A percentile compares a stretch with the other conserved stretches of the same genome.
These are phyloP conservation scores for Russula sp. DNA, from an alignment of 768 basidiomycete species.

Conservation along the genomic window DNA sequence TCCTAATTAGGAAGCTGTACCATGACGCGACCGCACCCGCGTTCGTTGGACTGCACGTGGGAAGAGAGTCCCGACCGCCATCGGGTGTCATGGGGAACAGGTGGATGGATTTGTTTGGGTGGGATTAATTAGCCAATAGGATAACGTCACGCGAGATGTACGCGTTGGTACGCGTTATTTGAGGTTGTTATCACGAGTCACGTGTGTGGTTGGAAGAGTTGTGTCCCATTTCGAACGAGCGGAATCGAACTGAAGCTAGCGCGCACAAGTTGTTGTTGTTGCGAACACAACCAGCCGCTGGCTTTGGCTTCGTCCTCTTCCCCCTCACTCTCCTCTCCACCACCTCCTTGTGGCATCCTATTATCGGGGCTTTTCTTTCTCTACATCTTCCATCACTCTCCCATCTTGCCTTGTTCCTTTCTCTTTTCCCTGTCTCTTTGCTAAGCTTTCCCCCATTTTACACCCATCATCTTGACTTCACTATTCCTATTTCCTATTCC, in stretches of 20 bases:
- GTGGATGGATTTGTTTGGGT: too few relatives aligned
- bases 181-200: constrained; percentile 27
- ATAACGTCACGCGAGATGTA: constrained; percentile 21
- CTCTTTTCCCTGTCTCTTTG: constrained; percentile 24
- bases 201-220: constrained; percentile 28
- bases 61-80: constrained; percentile 28
- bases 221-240: constrained; percentile 7
- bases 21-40: constrained; percentile 24
- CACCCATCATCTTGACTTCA: constrained; percentile 23
- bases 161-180: constrained; percentile 31
- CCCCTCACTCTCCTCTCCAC: constrained; percentile 9
- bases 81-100: too few relatives aligned
- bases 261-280: constrained; percentile 16
- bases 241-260: constrained; percentile 8
- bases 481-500: constrained; percentile 26
- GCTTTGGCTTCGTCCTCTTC: constrained; percentile 29
- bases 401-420: constrained; percentile 20
- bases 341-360: constrained; percentile 23
- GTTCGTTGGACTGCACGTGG: constrained; percentile 41
- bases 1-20: constrained; percentile 59
- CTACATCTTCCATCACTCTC: constrained; percentile 12
- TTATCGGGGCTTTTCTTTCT: constrained; percentile 10
- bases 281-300: constrained; percentile 31
- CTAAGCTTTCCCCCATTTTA: constrained; percentile 14
- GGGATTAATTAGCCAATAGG: not conserved